Evolutionary conservation across 2,329 filamentous ascomycete genomes (phyloP).

Genomic region (Aspergillus caelatus): DNA sequence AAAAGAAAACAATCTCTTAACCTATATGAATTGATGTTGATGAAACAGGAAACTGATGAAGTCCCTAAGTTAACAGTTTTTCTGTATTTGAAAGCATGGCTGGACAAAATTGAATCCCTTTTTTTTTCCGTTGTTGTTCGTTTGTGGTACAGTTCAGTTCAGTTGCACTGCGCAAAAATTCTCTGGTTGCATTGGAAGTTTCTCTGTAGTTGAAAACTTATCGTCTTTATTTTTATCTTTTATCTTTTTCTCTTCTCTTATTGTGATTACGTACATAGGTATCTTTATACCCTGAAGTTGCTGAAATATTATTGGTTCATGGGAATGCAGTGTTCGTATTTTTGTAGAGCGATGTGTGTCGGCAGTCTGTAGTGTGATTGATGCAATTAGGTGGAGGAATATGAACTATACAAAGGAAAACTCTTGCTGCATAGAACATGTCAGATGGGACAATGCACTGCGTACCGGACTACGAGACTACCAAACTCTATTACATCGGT

Average conservation of each 20-base stretch:
- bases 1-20: not conserved
- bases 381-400: no score
- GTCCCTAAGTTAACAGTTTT: not conserved
- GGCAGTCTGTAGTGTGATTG: not conserved
- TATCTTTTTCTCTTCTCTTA: not conserved
- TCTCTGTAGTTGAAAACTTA: constrained; percentile 1
- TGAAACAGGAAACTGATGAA: constrained; percentile 7
- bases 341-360: no score
- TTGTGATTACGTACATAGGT: constrained; percentile 7
- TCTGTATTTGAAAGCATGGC: constrained; percentile 1
- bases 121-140: not conserved
- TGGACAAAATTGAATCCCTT: not conserved
- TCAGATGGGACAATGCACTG: no score
- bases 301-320: not conserved
- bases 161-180: not conserved
- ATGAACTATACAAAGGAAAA: no score
- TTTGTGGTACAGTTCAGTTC: not conserved
- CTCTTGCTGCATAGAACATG: no score
- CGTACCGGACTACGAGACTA: no score
- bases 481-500: not conserved
- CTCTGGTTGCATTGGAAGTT: not conserved
- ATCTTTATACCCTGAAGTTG: constrained; percentile 15
- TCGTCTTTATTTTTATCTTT: not conserved
- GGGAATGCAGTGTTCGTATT: not conserved
- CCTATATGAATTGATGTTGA: constrained; percentile 6